Percentiles rank a stretch among this genome's conserved stretches.
phyloP scores from a whole-genome alignment of 345 rosid genomes.

The Heritiera littoralis region DNA sequence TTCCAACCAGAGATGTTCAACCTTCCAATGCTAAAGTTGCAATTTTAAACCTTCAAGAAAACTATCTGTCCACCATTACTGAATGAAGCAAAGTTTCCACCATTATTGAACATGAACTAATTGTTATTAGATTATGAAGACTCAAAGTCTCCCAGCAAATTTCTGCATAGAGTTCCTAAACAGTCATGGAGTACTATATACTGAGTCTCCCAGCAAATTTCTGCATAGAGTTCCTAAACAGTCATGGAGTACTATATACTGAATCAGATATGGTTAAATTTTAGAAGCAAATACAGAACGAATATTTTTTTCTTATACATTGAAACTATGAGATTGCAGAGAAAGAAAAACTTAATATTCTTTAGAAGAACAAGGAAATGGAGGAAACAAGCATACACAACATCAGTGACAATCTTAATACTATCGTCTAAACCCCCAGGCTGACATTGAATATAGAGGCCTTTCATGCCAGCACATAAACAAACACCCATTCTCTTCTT shows the following conservation, averaged over 20 bases:
- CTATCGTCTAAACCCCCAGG: constrained; percentile 59
- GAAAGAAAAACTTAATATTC: constrained; percentile 29
- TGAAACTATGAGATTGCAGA: constrained; percentile 23
- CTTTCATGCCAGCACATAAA: constrained; percentile 63
- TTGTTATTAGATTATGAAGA: neutral
- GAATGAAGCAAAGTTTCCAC: neutral
- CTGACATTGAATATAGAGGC: constrained; percentile 63
- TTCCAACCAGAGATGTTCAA: neutral
- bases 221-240: neutral
- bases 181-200: neutral
- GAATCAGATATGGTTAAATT: neutral
- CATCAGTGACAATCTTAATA: constrained; percentile 26
- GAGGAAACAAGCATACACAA: constrained; percentile 5
- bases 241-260: neutral
- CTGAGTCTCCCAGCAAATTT: neutral
- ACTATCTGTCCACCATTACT: neutral
- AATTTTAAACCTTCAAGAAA: neutral
- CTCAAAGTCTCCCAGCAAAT: neutral
- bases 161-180: neutral
- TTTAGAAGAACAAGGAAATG: constrained; percentile 34
- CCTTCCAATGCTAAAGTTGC: neutral
- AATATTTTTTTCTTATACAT: neutral
- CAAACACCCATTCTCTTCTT: constrained; percentile 61
- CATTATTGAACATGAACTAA: neutral
- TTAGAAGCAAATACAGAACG: neutral